These are phyloP conservation scores for Didymella pomorum DNA, from an alignment of 2,329 filamentous ascomycete species.

Conservation along the genomic window DNA sequence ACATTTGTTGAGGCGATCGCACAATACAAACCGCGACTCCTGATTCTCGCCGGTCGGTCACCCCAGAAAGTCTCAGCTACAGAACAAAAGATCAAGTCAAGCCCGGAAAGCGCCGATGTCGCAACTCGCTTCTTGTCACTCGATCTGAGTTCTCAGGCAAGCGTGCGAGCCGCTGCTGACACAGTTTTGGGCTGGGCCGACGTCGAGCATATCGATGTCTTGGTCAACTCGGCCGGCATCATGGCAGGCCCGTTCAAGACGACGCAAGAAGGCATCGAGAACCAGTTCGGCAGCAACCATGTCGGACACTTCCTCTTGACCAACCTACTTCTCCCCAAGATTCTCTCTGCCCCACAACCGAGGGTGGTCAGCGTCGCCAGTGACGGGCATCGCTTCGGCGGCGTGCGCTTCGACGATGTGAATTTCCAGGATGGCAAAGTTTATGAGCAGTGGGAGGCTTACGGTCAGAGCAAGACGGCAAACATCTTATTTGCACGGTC, in stretches of 20 bases:
- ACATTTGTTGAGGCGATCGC: neutral
- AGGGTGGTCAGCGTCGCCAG: neutral
- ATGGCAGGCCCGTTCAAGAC: neutral
- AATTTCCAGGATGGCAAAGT: conserved; percentile 53
- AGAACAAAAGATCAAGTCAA: neutral
- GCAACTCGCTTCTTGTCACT: neutral
- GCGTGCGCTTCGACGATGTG: neutral
- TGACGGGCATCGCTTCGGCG: neutral
- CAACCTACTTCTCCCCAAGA: neutral
- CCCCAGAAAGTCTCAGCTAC: neutral
- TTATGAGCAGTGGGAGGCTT: conserved; percentile 56
- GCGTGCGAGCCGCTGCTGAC: neutral
- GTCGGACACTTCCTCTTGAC: neutral
- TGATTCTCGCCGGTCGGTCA: neutral
- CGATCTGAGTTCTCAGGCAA: neutral
- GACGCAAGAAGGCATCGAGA: neutral
- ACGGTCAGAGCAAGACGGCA: conserved; percentile 62
- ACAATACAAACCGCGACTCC: neutral
- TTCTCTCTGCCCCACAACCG: neutral
- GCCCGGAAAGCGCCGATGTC: neutral
- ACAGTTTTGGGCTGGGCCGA: neutral
- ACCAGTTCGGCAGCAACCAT: neutral
- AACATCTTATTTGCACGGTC: conserved; percentile 52
- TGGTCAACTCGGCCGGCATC: neutral
- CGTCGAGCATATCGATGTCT: neutral